These are phyloP conservation scores for Diaporthe sp. DNA, from an alignment of 2,329 filamentous ascomycete species.

Conservation along the genomic window DNA sequence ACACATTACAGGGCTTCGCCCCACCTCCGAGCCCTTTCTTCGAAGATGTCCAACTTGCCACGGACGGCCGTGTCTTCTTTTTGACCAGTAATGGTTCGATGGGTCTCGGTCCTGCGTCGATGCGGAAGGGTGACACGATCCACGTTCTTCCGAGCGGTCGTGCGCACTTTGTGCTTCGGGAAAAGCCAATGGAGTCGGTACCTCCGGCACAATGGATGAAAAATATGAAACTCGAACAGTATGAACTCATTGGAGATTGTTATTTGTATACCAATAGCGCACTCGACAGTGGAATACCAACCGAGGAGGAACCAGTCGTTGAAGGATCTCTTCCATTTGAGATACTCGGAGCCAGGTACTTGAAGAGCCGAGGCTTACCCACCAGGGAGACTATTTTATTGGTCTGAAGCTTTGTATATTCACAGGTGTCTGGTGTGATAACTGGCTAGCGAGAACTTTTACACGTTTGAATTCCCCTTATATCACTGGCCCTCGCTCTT, in stretches of 20 bases:
- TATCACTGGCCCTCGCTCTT: neutral
- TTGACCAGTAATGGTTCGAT: neutral
- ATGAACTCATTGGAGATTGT: constrained; percentile 32
- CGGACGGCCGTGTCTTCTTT: constrained; percentile 32
- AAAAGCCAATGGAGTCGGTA: neutral
- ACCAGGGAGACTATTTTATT: neutral
- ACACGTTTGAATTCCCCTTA: no score
- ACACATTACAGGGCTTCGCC: neutral
- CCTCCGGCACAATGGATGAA: neutral
- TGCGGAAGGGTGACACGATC: neutral
- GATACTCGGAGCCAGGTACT: neutral
- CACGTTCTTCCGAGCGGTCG: neutral
- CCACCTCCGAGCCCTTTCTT: constrained; percentile 8
- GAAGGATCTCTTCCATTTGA: constrained; percentile 33
- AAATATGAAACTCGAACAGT: neutral
- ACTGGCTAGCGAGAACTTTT: no score
- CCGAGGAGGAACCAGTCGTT: neutral
- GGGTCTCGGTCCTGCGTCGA: constrained; percentile 30
- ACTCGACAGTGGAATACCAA: neutral
- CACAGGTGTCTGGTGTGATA: neutral
- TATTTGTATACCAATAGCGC: neutral
- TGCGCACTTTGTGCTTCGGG: constrained; percentile 19
- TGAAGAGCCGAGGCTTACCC: rapidly evolving
- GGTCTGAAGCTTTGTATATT: neutral
- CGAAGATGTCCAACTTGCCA: constrained; percentile 14